Percentiles rank a stretch among this genome's conserved stretches.
phyloP scores from a whole-genome alignment of 805 yeast species.

The Metschnikowia gruessii region DNA sequence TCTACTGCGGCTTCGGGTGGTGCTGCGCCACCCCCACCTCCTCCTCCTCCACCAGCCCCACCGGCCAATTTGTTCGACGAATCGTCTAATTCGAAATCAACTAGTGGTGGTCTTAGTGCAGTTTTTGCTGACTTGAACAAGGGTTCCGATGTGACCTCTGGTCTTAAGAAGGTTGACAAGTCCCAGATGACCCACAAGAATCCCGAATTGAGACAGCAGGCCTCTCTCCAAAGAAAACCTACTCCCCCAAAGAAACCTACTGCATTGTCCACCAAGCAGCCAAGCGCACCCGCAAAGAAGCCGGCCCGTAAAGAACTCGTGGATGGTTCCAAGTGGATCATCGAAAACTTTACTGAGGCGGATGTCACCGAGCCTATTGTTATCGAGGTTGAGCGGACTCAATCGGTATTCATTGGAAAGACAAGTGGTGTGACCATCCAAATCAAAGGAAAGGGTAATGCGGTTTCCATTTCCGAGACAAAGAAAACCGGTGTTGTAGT shows the following conservation, averaged over 20 bases:
- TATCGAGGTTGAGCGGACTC: slow-evolving; percentile 79
- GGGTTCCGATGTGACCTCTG: slow-evolving; percentile 81
- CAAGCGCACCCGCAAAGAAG: slow-evolving; percentile 33
- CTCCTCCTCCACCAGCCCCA: slow-evolving; percentile 90
- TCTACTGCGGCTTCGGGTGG: slow-evolving; percentile 29
- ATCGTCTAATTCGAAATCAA: slow-evolving; percentile 2
- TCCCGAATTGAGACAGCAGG: slow-evolving; percentile 69
- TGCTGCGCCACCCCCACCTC: slow-evolving; percentile 45
- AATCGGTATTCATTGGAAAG: slow-evolving; percentile 84
- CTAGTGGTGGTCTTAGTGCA: slow-evolving; percentile 65
- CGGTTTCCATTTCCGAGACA: slow-evolving; percentile 76
- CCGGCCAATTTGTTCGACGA: slow-evolving; percentile 67
- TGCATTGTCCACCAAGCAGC: slow-evolving; percentile 48
- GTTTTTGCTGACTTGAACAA: slow-evolving; percentile 87
- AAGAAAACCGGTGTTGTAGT: slow-evolving; percentile 71
- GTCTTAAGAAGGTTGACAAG: slow-evolving; percentile 87
- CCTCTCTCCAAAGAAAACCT: slow-evolving; percentile 52
- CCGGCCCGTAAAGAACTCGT: slow-evolving; percentile 61
- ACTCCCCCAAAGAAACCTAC: slow-evolving; percentile 82
- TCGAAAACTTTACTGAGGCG: slow-evolving; percentile 68
- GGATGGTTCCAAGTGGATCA: slow-evolving; percentile 82
- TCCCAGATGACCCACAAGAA: slow-evolving; percentile 93
- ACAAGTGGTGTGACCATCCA: slow-evolving; percentile 73
- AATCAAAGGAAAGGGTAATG: slow-evolving; percentile 87
- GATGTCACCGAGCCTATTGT: slow-evolving; percentile 51